Conservation (phyloP, 768 basidiomycete species). For the Collybiopsis luxurians region DNA sequence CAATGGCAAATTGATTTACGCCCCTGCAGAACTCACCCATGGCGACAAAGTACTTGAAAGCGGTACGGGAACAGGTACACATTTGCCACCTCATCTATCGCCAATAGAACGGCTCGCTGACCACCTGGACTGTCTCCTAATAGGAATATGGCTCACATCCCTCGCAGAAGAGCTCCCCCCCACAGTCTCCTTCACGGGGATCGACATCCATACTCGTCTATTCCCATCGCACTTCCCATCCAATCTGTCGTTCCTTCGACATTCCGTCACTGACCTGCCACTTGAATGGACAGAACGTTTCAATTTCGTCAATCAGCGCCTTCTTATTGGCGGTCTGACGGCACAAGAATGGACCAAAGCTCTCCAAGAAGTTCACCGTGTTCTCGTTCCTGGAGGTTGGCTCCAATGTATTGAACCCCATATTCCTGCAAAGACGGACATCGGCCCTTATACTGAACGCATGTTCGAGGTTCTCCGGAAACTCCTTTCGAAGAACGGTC, state of each 20-base stretch:
- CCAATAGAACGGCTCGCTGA: no score
- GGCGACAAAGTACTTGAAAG: slow-evolving; percentile 1
- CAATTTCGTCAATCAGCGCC: slow-evolving; percentile 27
- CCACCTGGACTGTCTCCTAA: background rate
- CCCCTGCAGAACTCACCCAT: background rate
- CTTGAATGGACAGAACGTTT: slow-evolving; percentile 27
- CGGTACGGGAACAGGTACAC: slow-evolving; percentile 7
- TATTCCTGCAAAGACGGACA: background rate
- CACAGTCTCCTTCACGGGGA: background rate
- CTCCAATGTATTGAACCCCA: slow-evolving; percentile 26
- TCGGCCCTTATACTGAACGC: background rate
- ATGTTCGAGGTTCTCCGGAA: background rate
- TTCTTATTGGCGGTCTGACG: slow-evolving; percentile 26
- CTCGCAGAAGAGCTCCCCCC: background rate
- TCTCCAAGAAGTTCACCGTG: slow-evolving; percentile 25
- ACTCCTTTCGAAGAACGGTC: background rate
- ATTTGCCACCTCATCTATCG: background rate
- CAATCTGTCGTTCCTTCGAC: background rate
- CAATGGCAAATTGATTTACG: slow-evolving; percentile 1
- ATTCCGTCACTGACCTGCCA: slow-evolving; percentile 25
- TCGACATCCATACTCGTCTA: slow-evolving; percentile 6
- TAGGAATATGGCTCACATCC: slow-evolving; percentile 5
- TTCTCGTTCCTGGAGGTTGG: slow-evolving; percentile 29
- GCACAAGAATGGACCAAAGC: slow-evolving; percentile 23
- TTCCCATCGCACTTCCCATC: background rate